A percentile compares a stretch with the other conserved stretches of the same genome.
Evolutionary conservation across 2,329 filamentous ascomycete genomes (phyloP).

Genomic region (Colletotrichum tamarilloi): DNA sequence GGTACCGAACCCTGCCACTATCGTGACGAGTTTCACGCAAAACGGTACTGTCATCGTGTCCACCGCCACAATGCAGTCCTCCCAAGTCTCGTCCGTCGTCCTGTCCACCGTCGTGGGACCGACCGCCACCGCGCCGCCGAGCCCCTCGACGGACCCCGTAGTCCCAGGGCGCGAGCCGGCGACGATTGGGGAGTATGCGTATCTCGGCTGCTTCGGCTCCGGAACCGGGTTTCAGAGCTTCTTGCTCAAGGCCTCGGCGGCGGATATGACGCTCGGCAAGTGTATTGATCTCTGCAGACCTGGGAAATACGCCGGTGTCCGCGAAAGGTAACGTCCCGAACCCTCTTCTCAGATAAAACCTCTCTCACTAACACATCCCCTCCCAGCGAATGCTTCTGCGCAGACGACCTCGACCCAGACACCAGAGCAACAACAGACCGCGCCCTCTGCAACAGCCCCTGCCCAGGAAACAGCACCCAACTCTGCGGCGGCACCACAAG

Average conservation of each 20-base stretch:
- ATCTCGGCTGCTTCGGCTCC: conserved; percentile 57
- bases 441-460: conserved; percentile 49
- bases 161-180: conserved; percentile 44
- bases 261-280: conserved; percentile 51
- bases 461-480: conserved; percentile 53
- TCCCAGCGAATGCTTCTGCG: conserved; percentile 55
- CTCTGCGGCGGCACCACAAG: conserved; percentile 54
- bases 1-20: conserved; percentile 37
- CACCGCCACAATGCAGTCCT: conserved; percentile 11
- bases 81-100: neutral
- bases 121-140: conserved; percentile 16
- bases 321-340: conserved; percentile 40
- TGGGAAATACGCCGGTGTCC: conserved; percentile 52
- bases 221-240: conserved; percentile 50
- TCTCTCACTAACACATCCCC: neutral
- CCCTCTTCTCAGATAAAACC: neutral
- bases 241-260: conserved; percentile 40
- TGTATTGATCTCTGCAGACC: conserved; percentile 52
- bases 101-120: neutral
- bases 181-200: conserved; percentile 45
- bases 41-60: conserved; percentile 21
- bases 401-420: conserved; percentile 50
- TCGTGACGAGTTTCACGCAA: neutral
- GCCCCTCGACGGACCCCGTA: conserved; percentile 29
- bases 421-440: conserved; percentile 49